These are phyloP conservation scores for Chaetomidium leptoderma DNA, from an alignment of 495 filamentous ascomycete genomes.

Conservation along the genomic window DNA sequence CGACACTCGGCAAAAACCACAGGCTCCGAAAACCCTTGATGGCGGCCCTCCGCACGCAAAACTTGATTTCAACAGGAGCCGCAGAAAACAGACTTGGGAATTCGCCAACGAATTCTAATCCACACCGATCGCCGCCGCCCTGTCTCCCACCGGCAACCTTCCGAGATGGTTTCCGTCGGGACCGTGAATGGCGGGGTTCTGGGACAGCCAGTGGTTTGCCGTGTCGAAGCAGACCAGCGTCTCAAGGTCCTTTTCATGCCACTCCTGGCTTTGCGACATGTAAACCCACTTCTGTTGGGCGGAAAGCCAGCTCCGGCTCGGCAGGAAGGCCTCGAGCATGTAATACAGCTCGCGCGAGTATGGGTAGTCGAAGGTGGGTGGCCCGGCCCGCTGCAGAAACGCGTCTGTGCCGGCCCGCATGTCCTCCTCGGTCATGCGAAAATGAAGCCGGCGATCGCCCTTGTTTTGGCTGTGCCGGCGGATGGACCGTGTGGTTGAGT, in stretches of 20 bases:
- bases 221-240: background rate
- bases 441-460: conserved; percentile 44
- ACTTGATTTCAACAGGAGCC: background rate
- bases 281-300: conserved; percentile 42
- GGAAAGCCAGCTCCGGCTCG: conserved; percentile 43
- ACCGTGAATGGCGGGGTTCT: background rate
- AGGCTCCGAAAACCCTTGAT: no score
- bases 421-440: conserved; percentile 47
- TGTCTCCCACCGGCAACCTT: background rate
- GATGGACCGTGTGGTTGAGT: conserved; percentile 47
- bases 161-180: background rate
- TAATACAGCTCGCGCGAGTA: conserved; percentile 53
- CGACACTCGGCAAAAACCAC: no score
- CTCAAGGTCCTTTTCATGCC: conserved; percentile 39
- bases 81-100: background rate
- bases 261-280: conserved; percentile 33
- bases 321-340: conserved; percentile 48
- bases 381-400: conserved; percentile 46
- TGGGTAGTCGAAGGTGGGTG: conserved; percentile 47
- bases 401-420: conserved; percentile 37
- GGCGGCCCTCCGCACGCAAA: no score
- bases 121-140: background rate
- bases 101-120: background rate
- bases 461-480: conserved; percentile 45
- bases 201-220: background rate